phyloP scores from a whole-genome alignment of 371 early-diverging fungal genomes.

The Capniomyces stellatus region DNA sequence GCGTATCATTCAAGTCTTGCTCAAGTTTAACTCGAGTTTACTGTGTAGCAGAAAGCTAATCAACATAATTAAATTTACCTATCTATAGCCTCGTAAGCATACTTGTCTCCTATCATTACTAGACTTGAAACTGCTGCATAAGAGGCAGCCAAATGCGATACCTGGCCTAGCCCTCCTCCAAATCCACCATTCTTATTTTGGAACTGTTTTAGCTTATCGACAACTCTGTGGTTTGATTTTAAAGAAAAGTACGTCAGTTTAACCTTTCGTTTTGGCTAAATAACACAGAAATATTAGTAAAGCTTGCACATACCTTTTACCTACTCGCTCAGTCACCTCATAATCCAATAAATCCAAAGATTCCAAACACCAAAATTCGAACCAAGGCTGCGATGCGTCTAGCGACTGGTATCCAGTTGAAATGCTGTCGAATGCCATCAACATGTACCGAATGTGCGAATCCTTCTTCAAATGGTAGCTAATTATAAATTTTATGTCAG shows the following conservation, averaged over 20 bases:
- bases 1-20: no score
- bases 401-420: conserved; percentile 42
- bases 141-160: conserved; percentile 15
- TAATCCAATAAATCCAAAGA: conserved; percentile 53
- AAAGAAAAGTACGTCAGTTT: not conserved
- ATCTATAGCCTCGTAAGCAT: conserved; percentile 12
- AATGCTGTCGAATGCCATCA: conserved; percentile 30
- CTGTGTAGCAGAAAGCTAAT: no score
- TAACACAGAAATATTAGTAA: not conserved
- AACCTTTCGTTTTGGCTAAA: not conserved
- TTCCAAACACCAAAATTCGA: conserved; percentile 79
- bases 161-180: conserved; percentile 38
- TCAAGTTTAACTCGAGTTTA: no score
- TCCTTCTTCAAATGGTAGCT: conserved; percentile 1
- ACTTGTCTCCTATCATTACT: conserved; percentile 13
- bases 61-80: no score
- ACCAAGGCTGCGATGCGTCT: conserved; percentile 84
- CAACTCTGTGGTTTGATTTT: conserved; percentile 21
- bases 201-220: conserved; percentile 41
- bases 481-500: no score
- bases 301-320: conserved; percentile 23
- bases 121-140: conserved; percentile 34
- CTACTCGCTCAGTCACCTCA: conserved; percentile 15
- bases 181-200: conserved; percentile 70
- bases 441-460: conserved; percentile 38